phyloP scores from a whole-genome alignment of 1,139 yeast species.

The Yamadazyma atlantica region DNA sequence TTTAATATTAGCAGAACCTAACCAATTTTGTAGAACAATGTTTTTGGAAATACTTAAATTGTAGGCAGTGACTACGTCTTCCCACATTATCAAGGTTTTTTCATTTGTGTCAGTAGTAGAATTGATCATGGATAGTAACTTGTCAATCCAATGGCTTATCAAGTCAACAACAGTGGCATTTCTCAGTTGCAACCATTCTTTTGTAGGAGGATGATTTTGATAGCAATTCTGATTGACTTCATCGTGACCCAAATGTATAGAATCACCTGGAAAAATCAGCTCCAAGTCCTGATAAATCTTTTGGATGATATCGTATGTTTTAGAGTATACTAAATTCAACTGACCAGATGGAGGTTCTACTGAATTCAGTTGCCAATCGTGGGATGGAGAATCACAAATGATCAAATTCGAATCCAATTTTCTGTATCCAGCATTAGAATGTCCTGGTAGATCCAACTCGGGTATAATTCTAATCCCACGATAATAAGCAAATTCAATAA shows the following conservation, averaged over 20 bases:
- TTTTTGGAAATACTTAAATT: slow-evolving; percentile 21
- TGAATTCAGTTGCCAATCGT: slow-evolving; percentile 36
- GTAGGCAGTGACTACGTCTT: slow-evolving; percentile 37
- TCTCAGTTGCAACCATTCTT: slow-evolving; percentile 13
- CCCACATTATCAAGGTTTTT: slow-evolving; percentile 43
- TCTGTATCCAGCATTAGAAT: slow-evolving; percentile 46
- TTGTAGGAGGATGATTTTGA: slow-evolving; percentile 18
- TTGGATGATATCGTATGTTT: slow-evolving; percentile 35
- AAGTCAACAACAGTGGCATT: slow-evolving; percentile 24
- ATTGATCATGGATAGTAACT: slow-evolving; percentile 37
- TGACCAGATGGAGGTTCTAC: slow-evolving; percentile 52
- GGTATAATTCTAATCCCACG: slow-evolving; percentile 49
- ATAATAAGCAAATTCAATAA: slow-evolving; percentile 35
- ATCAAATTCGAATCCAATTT: slow-evolving; percentile 34
- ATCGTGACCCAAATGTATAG: slow-evolving; percentile 50
- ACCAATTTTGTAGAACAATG: slow-evolving; percentile 45
- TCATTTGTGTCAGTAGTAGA: not conserved
- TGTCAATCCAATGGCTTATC: slow-evolving; percentile 40
- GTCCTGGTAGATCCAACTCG: slow-evolving; percentile 52
- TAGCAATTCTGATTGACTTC: slow-evolving; percentile 42
- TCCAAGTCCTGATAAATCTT: slow-evolving; percentile 40
- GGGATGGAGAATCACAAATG: slow-evolving; percentile 27
- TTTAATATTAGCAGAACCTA: slow-evolving; percentile 25
- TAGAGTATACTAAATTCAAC: slow-evolving; percentile 35
- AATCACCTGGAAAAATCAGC: slow-evolving; percentile 33